These are phyloP conservation scores for Neonectria hederae DNA, from an alignment of 2,329 filamentous ascomycete species.

Conservation along the genomic window DNA sequence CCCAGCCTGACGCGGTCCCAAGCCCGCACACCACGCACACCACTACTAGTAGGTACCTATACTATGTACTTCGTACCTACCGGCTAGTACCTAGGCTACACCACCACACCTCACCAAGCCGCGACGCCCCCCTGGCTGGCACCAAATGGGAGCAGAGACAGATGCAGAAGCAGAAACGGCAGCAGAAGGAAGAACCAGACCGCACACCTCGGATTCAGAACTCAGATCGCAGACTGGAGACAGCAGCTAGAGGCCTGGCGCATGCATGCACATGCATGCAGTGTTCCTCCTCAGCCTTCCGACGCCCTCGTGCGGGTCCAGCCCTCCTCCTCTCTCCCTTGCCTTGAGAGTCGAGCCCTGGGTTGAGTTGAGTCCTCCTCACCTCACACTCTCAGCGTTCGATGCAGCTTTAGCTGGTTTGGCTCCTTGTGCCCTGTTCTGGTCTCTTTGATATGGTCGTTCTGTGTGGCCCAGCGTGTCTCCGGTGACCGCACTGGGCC, in stretches of 20 bases:
- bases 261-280: constrained; percentile 31
- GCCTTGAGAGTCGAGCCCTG: constrained; percentile 15
- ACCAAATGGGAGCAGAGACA: constrained; percentile 17
- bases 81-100: constrained; percentile 22
- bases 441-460: constrained; percentile 1
- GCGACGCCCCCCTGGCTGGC: constrained; percentile 1
- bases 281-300: constrained; percentile 33
- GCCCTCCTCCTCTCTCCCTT: constrained; percentile 17
- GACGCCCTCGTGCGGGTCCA: constrained; percentile 16
- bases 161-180: constrained; percentile 10
- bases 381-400: constrained; percentile 21
- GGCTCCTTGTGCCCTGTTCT: constrained; percentile 36
- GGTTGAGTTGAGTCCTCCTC: background rate
- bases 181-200: background rate
- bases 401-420: constrained; percentile 30
- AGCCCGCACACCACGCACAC: constrained; percentile 26
- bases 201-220: constrained; percentile 9
- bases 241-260: constrained; percentile 22
- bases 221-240: constrained; percentile 16
- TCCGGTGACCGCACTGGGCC: constrained; percentile 31
- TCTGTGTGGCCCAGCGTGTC: background rate
- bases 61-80: too few relatives aligned
- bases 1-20: constrained; percentile 33
- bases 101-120: constrained; percentile 22
- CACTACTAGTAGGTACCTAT: too few relatives aligned